Percentiles rank a stretch among this genome's conserved stretches.
Conservation (phyloP, 305 asterid species). For the Caryopteris hybrid region DNA sequence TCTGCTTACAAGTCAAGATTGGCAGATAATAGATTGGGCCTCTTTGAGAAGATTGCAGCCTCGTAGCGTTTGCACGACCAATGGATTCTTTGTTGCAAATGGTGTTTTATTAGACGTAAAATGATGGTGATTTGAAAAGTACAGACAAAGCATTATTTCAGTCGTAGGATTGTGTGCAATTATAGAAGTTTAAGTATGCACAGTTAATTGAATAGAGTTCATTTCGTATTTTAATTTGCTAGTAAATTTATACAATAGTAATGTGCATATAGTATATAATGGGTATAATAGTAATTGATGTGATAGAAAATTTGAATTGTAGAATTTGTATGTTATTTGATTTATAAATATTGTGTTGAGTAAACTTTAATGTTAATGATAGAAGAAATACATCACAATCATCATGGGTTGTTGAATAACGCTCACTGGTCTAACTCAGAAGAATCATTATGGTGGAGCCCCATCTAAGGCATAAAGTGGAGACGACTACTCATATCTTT, state of each 20-base stretch:
- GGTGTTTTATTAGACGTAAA: too few relatives aligned
- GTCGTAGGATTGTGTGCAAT: too few relatives aligned
- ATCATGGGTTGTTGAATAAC: neutral
- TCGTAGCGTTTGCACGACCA: neutral
- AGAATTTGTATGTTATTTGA: neutral
- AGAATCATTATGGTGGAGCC: neutral
- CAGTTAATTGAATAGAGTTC: neutral
- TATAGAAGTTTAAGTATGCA: neutral
- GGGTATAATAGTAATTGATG: too few relatives aligned
- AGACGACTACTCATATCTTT: neutral
- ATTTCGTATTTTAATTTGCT: neutral
- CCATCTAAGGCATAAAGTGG: too few relatives aligned
- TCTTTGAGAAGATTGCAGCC: constrained; percentile 42
- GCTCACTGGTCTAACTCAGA: neutral
- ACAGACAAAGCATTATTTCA: too few relatives aligned
- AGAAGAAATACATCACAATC: neutral
- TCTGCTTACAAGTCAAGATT: constrained; percentile 40
- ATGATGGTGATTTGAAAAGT: neutral
- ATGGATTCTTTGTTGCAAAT: neutral
- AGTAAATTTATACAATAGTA: neutral
- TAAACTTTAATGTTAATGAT: neutral
- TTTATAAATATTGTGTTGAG: neutral
- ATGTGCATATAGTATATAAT: too few relatives aligned
- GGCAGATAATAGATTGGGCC: constrained; percentile 46
- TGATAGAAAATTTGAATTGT: neutral